Conservation (phyloP, 768 basidiomycete genomes). For the Pisolithus marmoratus region DNA sequence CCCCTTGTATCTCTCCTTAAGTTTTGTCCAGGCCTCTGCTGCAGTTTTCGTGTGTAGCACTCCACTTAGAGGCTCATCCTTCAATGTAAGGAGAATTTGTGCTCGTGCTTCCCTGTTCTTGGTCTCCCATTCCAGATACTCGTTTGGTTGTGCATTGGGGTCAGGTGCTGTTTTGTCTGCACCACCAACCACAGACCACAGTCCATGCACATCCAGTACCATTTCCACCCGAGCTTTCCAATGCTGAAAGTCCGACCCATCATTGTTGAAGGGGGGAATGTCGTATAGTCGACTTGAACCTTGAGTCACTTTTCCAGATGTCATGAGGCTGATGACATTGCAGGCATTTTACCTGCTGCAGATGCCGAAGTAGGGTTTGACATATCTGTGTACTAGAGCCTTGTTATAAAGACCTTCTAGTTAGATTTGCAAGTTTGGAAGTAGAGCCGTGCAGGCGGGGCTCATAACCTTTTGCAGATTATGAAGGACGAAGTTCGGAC, state of each 20-base stretch:
- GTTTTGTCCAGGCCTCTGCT: constrained; percentile 16
- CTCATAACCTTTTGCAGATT: too few relatives aligned
- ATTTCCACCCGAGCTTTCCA: constrained; percentile 8
- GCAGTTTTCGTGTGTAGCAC: constrained; percentile 10
- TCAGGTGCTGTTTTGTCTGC: not conserved
- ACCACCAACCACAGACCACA: constrained; percentile 3
- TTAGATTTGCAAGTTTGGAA: too few relatives aligned
- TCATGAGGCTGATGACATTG: too few relatives aligned
- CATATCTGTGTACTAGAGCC: too few relatives aligned
- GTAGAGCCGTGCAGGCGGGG: too few relatives aligned
- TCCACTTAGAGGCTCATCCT: constrained; percentile 17
- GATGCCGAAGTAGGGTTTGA: too few relatives aligned
- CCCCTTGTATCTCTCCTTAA: constrained; percentile 14
- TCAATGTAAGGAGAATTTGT: constrained; percentile 20
- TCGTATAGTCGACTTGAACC: constrained; percentile 2
- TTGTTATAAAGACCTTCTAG: too few relatives aligned
- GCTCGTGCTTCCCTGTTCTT: constrained; percentile 12
- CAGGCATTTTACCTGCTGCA: too few relatives aligned
- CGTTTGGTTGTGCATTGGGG: not conserved
- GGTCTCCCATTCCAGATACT: not conserved
- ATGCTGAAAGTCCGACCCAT: constrained; percentile 8
- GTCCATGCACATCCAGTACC: constrained; percentile 12
- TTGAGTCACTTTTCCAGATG: too few relatives aligned
- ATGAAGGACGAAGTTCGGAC: too few relatives aligned
- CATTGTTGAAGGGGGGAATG: constrained; percentile 5